Evolutionary conservation across 2,329 filamentous ascomycete species (phyloP).

Genomic region (Alternaria sp.): DNA sequence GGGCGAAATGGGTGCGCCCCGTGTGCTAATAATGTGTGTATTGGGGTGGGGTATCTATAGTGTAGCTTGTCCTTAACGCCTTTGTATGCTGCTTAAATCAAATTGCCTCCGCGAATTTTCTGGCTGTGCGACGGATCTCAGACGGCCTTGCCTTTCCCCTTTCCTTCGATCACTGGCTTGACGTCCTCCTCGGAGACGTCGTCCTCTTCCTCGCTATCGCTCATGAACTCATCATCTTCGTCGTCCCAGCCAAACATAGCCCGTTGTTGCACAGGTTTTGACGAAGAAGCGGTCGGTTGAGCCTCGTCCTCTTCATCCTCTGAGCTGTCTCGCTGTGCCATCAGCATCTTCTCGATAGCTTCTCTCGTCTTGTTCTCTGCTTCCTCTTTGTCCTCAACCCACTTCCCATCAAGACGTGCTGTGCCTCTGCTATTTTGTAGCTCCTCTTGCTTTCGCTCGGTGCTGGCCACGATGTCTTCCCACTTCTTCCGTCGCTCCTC

Average conservation of each 20-base stretch:
- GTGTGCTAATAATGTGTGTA: background rate
- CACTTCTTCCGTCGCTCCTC: constrained; percentile 83
- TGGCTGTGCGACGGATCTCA: constrained; percentile 1
- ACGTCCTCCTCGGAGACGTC: constrained; percentile 45
- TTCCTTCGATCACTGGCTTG: constrained; percentile 45
- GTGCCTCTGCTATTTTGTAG: constrained; percentile 74
- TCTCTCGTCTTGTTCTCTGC: constrained; percentile 81
- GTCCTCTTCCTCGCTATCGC: constrained; percentile 56
- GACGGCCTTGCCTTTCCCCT: constrained; percentile 52
- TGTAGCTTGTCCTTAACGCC: constrained; percentile 8
- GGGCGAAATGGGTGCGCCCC: background rate
- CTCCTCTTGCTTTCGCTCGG: constrained; percentile 84
- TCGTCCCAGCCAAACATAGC: constrained; percentile 81
- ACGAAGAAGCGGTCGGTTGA: constrained; percentile 32
- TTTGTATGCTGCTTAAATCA: constrained; percentile 1
- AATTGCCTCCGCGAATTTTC: background rate
- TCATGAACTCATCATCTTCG: constrained; percentile 63
- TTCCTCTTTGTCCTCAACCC: constrained; percentile 95
- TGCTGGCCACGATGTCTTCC: constrained; percentile 85
- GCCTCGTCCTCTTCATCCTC: constrained; percentile 41
- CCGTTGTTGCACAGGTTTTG: constrained; percentile 44
- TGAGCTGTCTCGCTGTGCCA: constrained; percentile 54
- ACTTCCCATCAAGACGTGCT: constrained; percentile 78
- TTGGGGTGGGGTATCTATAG: constrained; percentile 22
- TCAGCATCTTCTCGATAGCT: constrained; percentile 66